Evolutionary conservation across 192 early-diverging fungal genomes (phyloP).

Genomic region (Jimgerdemannia lactiflua): DNA sequence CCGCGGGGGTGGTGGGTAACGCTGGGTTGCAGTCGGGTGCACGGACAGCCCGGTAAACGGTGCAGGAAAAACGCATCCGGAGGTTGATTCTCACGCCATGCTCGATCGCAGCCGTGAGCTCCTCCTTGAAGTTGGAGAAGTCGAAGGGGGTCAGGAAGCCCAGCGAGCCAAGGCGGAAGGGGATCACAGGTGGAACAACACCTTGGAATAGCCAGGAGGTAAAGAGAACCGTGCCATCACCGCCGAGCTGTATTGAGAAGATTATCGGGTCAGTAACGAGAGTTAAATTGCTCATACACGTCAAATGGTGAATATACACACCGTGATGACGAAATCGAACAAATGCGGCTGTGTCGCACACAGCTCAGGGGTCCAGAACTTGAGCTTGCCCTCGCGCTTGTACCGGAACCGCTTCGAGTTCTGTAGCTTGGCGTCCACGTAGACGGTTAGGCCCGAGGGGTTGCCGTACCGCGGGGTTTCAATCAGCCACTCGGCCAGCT

Average conservation of each 20-base stretch:
- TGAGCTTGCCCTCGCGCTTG: conserved; percentile 35
- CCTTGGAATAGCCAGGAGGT: conserved; percentile 89
- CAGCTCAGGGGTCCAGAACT: conserved; percentile 76
- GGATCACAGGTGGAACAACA: conserved; percentile 87
- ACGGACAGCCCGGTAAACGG: conserved; percentile 62
- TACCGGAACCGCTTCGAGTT: conserved; percentile 48
- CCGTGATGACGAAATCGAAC: conserved; percentile 89
- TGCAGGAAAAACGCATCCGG: conserved; percentile 89
- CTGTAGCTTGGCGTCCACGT: conserved; percentile 64
- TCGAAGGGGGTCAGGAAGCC: conserved; percentile 95
- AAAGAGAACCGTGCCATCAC: conserved; percentile 95
- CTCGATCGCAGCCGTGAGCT: conserved; percentile 60
- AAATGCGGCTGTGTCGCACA: conserved; percentile 61
- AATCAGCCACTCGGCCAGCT: conserved; percentile 68
- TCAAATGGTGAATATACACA: conserved; percentile 21
- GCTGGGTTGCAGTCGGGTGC: background rate
- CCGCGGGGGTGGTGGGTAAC: background rate
- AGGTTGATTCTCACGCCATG: conserved; percentile 80
- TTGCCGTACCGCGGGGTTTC: conserved; percentile 36
- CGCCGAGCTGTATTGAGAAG: conserved; percentile 62
- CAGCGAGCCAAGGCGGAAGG: conserved; percentile 91
- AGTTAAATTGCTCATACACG: background rate
- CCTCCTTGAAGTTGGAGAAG: conserved; percentile 54
- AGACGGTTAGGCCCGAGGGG: conserved; percentile 46
- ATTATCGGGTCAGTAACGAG: background rate